Conservation (phyloP, 768 basidiomycete species). For the Tulasnella calospora region DNA sequence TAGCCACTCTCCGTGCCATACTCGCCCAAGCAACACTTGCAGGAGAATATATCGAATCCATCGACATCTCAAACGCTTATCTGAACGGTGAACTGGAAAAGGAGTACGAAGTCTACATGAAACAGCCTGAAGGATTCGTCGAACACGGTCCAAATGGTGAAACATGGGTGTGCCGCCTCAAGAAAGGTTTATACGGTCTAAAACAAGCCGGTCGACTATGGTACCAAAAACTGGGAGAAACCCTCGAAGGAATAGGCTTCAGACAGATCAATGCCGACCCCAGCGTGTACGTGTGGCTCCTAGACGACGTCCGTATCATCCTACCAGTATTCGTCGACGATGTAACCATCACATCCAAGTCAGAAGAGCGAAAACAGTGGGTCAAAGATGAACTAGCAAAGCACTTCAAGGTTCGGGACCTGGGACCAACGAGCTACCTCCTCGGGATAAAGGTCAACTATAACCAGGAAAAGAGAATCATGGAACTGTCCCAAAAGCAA, state of each 20-base stretch:
- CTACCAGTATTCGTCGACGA: conserved; percentile 35
- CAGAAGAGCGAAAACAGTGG: not conserved
- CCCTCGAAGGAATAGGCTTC: not conserved
- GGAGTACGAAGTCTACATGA: conserved; percentile 27
- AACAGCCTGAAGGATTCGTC: conserved; percentile 14
- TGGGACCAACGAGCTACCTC: not conserved
- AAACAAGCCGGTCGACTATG: conserved; percentile 32
- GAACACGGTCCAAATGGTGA: conserved; percentile 18
- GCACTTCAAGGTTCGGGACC: conserved; percentile 19
- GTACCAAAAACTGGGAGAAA: conserved; percentile 29
- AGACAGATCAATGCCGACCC: not conserved
- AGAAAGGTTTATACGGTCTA: too few species aligned
- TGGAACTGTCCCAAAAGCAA: not conserved
- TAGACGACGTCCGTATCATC: conserved; percentile 32
- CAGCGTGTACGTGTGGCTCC: conserved; percentile 27
- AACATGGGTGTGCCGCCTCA: too few species aligned
- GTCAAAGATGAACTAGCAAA: not conserved
- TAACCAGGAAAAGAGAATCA: not conserved
- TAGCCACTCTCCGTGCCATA: not conserved
- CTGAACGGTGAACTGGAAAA: too few species aligned
- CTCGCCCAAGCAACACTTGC: conserved; percentile 17
- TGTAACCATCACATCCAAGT: not conserved
- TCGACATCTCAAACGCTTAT: conserved; percentile 29
- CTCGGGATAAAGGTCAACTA: too few species aligned
- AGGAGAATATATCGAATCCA: not conserved